A percentile compares a stretch with the other conserved stretches of the same genome.
These are phyloP conservation scores for Yarrowia divulgata DNA, from an alignment of 805 yeast genomes.

Conservation along the genomic window DNA sequence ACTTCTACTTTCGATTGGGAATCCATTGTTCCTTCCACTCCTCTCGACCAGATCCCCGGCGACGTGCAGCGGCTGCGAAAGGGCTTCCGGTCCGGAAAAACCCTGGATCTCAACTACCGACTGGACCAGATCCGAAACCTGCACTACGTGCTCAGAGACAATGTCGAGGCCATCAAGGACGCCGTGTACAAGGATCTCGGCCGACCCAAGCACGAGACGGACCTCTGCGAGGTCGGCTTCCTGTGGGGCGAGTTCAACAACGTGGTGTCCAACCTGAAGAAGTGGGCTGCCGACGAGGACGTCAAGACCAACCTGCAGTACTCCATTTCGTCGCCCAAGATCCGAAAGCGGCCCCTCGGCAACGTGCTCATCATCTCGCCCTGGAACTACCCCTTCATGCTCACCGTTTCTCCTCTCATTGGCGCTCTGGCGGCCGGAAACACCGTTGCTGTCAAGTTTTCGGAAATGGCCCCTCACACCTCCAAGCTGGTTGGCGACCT, in stretches of 20 bases:
- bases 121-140: conserved; percentile 69
- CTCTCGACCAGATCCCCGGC: conserved; percentile 57
- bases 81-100: conserved; percentile 57
- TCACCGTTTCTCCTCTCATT: conserved; percentile 70
- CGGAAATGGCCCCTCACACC: conserved; percentile 72
- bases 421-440: conserved; percentile 89
- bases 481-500: conserved; percentile 64
- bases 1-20: conserved; percentile 32
- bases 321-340: conserved; percentile 46
- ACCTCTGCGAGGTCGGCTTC: conserved; percentile 62
- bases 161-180: conserved; percentile 59
- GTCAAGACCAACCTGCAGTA: conserved; percentile 41
- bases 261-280: conserved; percentile 64
- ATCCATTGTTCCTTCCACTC: conserved; percentile 50
- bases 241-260: conserved; percentile 63
- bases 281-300: conserved; percentile 65
- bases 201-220: conserved; percentile 68
- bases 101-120: conserved; percentile 62
- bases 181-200: conserved; percentile 74
- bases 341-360: conserved; percentile 57
- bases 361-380: conserved; percentile 75
- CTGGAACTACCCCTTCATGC: conserved; percentile 75
- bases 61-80: conserved; percentile 55
- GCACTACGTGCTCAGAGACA: conserved; percentile 68
- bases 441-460: conserved; percentile 73